Base-by-base conservation (phyloP, 2,329 filamentous ascomycete species). In the Paraphaeosphaeria sporulosa region DNA sequence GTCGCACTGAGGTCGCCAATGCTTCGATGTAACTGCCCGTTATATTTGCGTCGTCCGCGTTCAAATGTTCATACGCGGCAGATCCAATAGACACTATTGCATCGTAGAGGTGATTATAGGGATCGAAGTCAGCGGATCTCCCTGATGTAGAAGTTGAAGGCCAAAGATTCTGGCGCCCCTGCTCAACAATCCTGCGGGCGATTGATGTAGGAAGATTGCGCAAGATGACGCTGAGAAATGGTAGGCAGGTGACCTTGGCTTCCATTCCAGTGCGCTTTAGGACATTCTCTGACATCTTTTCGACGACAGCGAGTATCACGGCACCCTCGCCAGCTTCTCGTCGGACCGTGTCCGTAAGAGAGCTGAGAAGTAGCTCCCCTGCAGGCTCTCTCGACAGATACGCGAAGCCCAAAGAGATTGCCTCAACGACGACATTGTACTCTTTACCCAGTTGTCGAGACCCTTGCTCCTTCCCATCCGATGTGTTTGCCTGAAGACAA, bases 91-190 rank as follows among this genome's bases (percentile, higher is more conserved):
- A 74, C 57, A 82, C 83, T 47, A 87, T 78, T 15, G 90, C 82
- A 46, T 83, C 83, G 70, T 93, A 91, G 0, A 96, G 76, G 55
- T 86, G 81, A 55, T 89, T 85, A 64, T 89, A 91, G 0, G 89
- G 87, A 68, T 93, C 79, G 55, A 82, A 79, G 13, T 77, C 72
- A 4, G 69, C 44, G 19, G 71, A 71, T 52, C 78, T 76, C 55
- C 70, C 72, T 9, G 71, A 60, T 23, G 74, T 72, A 7, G 78
- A 61, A 42, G 74, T 76, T 1, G 84, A 84, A 3, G 87, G 87
- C 89, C 90, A 93, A 0, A 94, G 79, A n/a, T 83, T 84, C 52
- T 86, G 85, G 52, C 86, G 83, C 55, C 87, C 88, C 55, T 86
- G 84, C 59, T 93, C 90, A 4, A 93, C 53, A 6, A 58, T 60